These are phyloP conservation scores for Lactifluus volemus DNA, from an alignment of 768 basidiomycete genomes.

Conservation along the genomic window DNA sequence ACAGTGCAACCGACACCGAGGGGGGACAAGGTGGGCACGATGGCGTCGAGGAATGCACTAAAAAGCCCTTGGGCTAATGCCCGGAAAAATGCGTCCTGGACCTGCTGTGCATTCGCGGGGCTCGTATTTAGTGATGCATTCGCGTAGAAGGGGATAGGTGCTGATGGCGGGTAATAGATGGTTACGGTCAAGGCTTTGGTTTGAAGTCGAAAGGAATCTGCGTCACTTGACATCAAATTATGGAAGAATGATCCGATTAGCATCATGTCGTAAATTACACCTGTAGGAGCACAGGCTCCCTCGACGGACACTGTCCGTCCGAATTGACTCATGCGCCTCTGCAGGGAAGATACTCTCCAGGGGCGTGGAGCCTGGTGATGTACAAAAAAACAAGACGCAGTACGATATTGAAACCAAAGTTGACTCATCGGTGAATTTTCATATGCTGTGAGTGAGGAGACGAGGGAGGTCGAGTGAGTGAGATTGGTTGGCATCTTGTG, in stretches of 20 bases:
- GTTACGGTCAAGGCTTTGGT: conserved; percentile 40
- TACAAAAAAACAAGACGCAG: not conserved
- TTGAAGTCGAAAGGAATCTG: conserved; percentile 20
- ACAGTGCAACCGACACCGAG: not conserved
- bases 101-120: not conserved
- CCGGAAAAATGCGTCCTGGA: too few relatives aligned
- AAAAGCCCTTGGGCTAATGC: not conserved
- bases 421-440: not conserved
- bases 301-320: not conserved
- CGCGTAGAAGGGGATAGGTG: conserved; percentile 34
- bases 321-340: not conserved
- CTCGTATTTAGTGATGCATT: not conserved
- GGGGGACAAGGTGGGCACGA: not conserved
- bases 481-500: not conserved
- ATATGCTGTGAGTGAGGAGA: not conserved
- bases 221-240: not conserved
- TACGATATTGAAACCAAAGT: not conserved
- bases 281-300: too few relatives aligned
- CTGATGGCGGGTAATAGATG: conserved; percentile 41
- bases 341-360: not conserved
- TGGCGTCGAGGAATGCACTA: not conserved
- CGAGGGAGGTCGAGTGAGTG: too few relatives aligned
- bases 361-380: not conserved
- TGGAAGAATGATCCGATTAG: not conserved
- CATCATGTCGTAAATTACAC: not conserved